Evolutionary conservation across 306 rosid genomes (phyloP).

Genomic region (Cercis canadensis): DNA sequence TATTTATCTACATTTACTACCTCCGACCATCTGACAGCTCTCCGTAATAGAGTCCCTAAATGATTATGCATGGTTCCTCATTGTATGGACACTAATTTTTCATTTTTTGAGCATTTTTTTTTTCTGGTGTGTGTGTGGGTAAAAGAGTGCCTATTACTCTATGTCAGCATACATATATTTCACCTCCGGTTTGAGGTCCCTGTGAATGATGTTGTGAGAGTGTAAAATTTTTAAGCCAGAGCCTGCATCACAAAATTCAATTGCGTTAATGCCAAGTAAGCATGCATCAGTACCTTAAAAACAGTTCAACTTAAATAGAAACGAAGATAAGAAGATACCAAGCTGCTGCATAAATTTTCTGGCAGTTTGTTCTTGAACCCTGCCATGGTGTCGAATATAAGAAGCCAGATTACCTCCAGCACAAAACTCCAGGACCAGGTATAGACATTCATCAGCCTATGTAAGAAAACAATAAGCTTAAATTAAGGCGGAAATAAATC

Average conservation of each 20-base stretch:
- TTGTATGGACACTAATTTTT: slow-evolving; percentile 1
- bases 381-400: slow-evolving; percentile 56
- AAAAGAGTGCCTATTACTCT: not conserved
- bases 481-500: slow-evolving; percentile 11
- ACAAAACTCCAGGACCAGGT: slow-evolving; percentile 66
- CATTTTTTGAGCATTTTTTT: no score
- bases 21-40: not conserved
- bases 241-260: slow-evolving; percentile 42
- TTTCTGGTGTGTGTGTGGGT: no score
- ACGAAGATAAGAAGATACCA: slow-evolving; percentile 46
- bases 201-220: slow-evolving; percentile 55
- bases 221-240: slow-evolving; percentile 55
- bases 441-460: slow-evolving; percentile 54
- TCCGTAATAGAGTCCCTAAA: not conserved
- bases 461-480: slow-evolving; percentile 2
- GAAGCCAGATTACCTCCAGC: slow-evolving; percentile 66
- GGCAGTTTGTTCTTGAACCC: slow-evolving; percentile 55
- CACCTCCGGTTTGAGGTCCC: slow-evolving; percentile 78
- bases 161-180: not conserved
- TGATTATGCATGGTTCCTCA: not conserved
- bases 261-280: not conserved
- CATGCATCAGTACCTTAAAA: slow-evolving; percentile 1
- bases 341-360: slow-evolving; percentile 69
- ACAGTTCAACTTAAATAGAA: not conserved
- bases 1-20: not conserved